Conservation (phyloP, 495 filamentous ascomycete genomes). For the Lindgomyces ingoldianus region DNA sequence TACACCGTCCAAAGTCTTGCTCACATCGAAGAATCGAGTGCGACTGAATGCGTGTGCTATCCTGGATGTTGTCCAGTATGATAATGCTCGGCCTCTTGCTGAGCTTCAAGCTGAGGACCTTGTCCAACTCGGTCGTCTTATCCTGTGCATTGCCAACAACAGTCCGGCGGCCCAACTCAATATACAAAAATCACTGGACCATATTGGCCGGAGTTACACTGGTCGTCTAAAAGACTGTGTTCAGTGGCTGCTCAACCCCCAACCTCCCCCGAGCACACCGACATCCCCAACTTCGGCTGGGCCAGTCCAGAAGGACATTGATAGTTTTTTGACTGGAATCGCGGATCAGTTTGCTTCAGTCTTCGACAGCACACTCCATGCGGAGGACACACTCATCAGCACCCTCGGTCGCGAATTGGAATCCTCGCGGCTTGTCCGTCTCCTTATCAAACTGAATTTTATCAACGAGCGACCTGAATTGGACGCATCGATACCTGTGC, state of each 20-base stretch:
- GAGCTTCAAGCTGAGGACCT: slow-evolving; percentile 89
- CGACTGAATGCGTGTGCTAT: slow-evolving; percentile 87
- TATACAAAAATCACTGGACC: slow-evolving; percentile 65
- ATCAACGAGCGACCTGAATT: slow-evolving; percentile 89
- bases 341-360: slow-evolving; percentile 67
- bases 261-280: slow-evolving; percentile 32
- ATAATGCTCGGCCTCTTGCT: slow-evolving; percentile 61
- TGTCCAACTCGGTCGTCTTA: slow-evolving; percentile 78
- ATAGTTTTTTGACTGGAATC: slow-evolving; percentile 74
- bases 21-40: slow-evolving; percentile 81
- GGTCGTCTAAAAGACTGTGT: slow-evolving; percentile 72
- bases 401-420: slow-evolving; percentile 80
- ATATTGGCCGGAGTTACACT: slow-evolving; percentile 70
- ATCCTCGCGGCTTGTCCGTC: slow-evolving; percentile 81
- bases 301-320: slow-evolving; percentile 61
- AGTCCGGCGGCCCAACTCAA: slow-evolving; percentile 59
- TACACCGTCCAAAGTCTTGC: slow-evolving; percentile 78
- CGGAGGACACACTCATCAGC: slow-evolving; percentile 69
- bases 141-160: slow-evolving; percentile 74
- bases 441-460: slow-evolving; percentile 78
- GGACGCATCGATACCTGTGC: slow-evolving; percentile 56
- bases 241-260: slow-evolving; percentile 66
- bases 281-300: slow-evolving; percentile 44
- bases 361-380: slow-evolving; percentile 72
- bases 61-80: slow-evolving; percentile 81